A percentile compares a stretch with the other conserved stretches of the same genome.
Conservation (phyloP, 352 stramenopile species). For the Globisporangium nagaii region DNA sequence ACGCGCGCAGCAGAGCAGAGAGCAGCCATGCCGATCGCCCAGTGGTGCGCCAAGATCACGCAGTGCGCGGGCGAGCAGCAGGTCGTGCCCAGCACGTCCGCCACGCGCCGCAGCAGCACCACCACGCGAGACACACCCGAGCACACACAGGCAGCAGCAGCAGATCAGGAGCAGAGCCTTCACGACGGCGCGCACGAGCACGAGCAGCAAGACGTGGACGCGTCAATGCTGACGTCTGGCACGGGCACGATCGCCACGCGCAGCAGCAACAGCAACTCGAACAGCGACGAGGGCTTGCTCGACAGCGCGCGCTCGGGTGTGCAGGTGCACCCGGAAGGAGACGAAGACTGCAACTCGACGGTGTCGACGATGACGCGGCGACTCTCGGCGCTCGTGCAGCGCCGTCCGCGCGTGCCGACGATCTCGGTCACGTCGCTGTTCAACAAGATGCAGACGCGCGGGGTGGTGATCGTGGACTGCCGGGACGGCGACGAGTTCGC, state of each 20-base stretch:
- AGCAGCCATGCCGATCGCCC: conserved; percentile 8
- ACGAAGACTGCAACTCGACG: background rate
- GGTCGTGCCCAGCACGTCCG: background rate
- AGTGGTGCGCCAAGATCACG: conserved; percentile 14
- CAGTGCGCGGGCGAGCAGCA: conserved; percentile 7
- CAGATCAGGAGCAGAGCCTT: background rate
- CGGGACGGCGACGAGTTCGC: conserved; percentile 44
- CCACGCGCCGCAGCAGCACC: background rate
- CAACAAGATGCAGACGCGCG: conserved; percentile 64
- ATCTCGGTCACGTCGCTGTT: conserved; percentile 67
- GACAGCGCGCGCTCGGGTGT: conserved; percentile 5
- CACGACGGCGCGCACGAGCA: background rate
- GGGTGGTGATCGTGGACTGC: conserved; percentile 65
- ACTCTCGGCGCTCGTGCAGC: conserved; percentile 18
- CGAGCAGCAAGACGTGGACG: background rate
- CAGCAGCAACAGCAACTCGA: conserved; percentile 2
- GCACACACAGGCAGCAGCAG: background rate
- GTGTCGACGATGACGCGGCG: conserved; percentile 22
- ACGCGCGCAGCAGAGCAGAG: background rate
- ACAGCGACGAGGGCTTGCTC: conserved; percentile 1
- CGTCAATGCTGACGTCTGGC: conserved; percentile 4
- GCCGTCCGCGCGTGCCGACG: conserved; percentile 35
- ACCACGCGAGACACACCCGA: background rate
- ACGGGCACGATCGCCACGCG: conserved; percentile 1
- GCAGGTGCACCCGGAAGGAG: background rate